Conservation (phyloP, 2,329 filamentous ascomycete species). For the Cercospora zeina region DNA sequence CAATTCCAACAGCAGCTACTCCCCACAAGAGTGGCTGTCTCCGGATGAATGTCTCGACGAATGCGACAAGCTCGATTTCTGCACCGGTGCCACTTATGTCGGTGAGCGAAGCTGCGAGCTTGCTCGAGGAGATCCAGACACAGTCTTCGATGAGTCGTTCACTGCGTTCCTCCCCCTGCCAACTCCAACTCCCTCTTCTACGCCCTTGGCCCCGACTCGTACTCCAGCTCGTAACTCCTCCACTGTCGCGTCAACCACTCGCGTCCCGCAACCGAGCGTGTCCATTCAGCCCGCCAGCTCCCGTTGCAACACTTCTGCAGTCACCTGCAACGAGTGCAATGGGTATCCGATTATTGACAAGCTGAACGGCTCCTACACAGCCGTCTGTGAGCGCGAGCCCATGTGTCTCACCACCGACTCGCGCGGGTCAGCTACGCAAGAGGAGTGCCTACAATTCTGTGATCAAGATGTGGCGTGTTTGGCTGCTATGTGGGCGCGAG, state of each 20-base stretch:
- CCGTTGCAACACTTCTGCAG: constrained; percentile 24
- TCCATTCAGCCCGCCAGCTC: constrained; percentile 26
- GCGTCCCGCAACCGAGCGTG: constrained; percentile 16
- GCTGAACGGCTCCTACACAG: constrained; percentile 32
- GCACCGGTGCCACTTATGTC: constrained; percentile 31
- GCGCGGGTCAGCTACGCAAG: constrained; percentile 24
- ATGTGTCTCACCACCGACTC: constrained; percentile 27
- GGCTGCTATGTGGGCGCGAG: constrained; percentile 29
- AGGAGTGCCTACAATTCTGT: constrained; percentile 31
- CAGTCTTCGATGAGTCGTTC: constrained; percentile 24
- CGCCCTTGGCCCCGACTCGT: constrained; percentile 1
- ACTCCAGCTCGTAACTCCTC: constrained; percentile 13
- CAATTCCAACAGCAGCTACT: constrained; percentile 27
- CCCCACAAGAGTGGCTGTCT: constrained; percentile 27
- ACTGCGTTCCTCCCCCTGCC: constrained; percentile 34
- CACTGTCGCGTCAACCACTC: constrained; percentile 8
- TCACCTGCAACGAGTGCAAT: constrained; percentile 33
- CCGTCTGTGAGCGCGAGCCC: constrained; percentile 30
- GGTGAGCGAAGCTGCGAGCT: constrained; percentile 32
- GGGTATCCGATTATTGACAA: constrained; percentile 28
- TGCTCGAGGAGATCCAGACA: constrained; percentile 26
- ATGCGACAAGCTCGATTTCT: constrained; percentile 32
- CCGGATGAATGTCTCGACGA: constrained; percentile 26
- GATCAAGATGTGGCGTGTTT: constrained; percentile 33
- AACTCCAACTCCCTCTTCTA: constrained; percentile 9